Evolutionary conservation across 192 early-diverging fungal genomes (phyloP).

Genomic region (Ambispora gerdemannii): DNA sequence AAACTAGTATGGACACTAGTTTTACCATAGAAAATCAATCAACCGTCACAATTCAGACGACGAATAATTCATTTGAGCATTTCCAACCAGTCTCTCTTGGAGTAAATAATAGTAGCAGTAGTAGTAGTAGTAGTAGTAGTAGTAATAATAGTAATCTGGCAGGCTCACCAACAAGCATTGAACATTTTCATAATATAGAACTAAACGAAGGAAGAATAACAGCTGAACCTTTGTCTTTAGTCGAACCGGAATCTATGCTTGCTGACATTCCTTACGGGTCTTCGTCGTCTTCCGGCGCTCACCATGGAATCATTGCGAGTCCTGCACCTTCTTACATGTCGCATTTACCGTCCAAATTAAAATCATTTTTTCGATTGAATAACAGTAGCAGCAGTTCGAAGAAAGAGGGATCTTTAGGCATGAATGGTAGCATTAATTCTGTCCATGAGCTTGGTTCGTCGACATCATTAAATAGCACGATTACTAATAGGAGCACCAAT

Average conservation of each 20-base stretch:
- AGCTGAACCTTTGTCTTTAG: slow-evolving; percentile 3
- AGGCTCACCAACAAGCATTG: too few relatives aligned
- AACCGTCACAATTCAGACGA: too few relatives aligned
- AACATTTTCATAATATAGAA: too few relatives aligned
- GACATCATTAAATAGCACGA: slow-evolving; percentile 19
- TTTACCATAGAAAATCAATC: too few relatives aligned
- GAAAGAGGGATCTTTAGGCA: not conserved
- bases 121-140: too few relatives aligned
- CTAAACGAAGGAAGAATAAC: not conserved
- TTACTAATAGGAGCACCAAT: not conserved
- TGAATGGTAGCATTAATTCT: not conserved
- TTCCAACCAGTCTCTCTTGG: too few relatives aligned
- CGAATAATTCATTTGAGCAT: too few relatives aligned
- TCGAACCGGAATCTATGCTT: slow-evolving; percentile 23
- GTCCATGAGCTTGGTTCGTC: slow-evolving; percentile 5
- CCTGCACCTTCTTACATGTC: slow-evolving; percentile 40
- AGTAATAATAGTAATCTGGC: too few relatives aligned
- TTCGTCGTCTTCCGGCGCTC: not conserved
- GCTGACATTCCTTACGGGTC: slow-evolving; percentile 9
- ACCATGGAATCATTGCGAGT: slow-evolving; percentile 33
- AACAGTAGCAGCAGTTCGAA: not conserved
- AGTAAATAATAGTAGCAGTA: too few relatives aligned
- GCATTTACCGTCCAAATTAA: slow-evolving; percentile 44
- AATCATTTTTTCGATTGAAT: slow-evolving; percentile 40
- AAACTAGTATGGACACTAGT: too few relatives aligned